Conservation (phyloP, 208 protist genomes). For the Wallacemonas sp. region DNA sequence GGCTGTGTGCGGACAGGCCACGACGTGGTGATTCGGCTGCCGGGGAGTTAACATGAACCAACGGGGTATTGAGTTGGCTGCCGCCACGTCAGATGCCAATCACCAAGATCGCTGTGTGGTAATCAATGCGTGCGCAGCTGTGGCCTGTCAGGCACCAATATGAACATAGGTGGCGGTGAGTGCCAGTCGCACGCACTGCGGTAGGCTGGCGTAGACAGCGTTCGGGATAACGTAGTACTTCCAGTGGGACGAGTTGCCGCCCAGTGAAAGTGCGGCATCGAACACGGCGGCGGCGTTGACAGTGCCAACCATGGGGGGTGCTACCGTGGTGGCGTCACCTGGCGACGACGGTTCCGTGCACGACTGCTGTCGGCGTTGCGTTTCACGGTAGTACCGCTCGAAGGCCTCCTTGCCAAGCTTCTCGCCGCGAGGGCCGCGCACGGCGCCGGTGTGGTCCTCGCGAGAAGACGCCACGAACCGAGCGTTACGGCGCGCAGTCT, state of each 20-base stretch:
- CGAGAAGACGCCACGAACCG: no score
- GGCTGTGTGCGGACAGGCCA: no score
- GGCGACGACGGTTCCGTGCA: not conserved
- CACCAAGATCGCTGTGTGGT: no score
- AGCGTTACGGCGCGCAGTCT: not conserved
- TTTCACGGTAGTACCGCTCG: constrained; percentile 29
- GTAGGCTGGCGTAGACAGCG: constrained; percentile 11
- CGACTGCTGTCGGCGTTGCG: constrained; percentile 6
- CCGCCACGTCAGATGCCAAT: no score
- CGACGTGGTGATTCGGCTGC: no score
- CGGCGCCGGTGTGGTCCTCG: no score
- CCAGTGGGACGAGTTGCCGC: constrained; percentile 9
- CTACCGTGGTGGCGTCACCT: not conserved
- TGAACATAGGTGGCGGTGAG: not conserved
- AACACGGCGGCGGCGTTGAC: not conserved
- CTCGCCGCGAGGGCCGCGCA: not conserved
- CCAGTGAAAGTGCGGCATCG: not conserved
- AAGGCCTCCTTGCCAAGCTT: constrained; percentile 34
- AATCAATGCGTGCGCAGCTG: no score
- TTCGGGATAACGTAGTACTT: constrained; percentile 13
- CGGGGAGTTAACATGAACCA: no score
- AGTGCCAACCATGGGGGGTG: not conserved
- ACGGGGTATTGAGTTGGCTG: no score
- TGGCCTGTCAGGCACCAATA: not conserved
- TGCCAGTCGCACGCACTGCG: constrained; percentile 7